A percentile compares a stretch with the other conserved stretches of the same genome.
Evolutionary conservation across 257 asterid genomes (phyloP).

Genomic region (Buddleja alternifolia): DNA sequence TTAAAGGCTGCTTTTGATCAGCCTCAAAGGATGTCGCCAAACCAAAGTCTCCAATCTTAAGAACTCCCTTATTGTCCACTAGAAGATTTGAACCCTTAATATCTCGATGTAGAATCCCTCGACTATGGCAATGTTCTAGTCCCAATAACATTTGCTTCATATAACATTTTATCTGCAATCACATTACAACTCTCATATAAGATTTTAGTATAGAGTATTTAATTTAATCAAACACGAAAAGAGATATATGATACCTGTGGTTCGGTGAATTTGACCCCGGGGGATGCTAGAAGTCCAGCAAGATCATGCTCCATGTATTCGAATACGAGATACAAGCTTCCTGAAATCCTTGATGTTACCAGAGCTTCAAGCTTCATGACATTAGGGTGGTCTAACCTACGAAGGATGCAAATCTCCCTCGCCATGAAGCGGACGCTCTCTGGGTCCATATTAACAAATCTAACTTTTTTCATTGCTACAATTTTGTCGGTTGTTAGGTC

Average conservation of each 20-base stretch:
- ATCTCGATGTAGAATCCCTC: slow-evolving; percentile 87
- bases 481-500: slow-evolving; percentile 61
- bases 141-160: slow-evolving; percentile 79
- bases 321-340: slow-evolving; percentile 83
- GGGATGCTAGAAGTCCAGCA: slow-evolving; percentile 78
- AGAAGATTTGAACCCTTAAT: slow-evolving; percentile 93
- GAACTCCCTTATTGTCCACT: slow-evolving; percentile 64
- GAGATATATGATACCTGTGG: slow-evolving; percentile 57
- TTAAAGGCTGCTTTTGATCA: slow-evolving; percentile 63
- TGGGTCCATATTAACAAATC: slow-evolving; percentile 87
- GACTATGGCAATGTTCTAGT: slow-evolving; percentile 82
- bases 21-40: slow-evolving; percentile 65
- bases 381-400: slow-evolving; percentile 86
- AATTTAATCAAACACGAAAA: background rate
- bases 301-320: slow-evolving; percentile 99
- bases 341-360: slow-evolving; percentile 77
- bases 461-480: slow-evolving; percentile 92
- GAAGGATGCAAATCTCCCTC: slow-evolving; percentile 75
- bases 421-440: slow-evolving; percentile 98
- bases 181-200: background rate
- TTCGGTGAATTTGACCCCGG: slow-evolving; percentile 74
- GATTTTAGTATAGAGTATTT: background rate
- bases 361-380: slow-evolving; percentile 88
- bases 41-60: slow-evolving; percentile 87
- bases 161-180: slow-evolving; percentile 75